Evolutionary conservation across 805 yeast species (phyloP).

Genomic region (Candida khao-thaluensis): DNA sequence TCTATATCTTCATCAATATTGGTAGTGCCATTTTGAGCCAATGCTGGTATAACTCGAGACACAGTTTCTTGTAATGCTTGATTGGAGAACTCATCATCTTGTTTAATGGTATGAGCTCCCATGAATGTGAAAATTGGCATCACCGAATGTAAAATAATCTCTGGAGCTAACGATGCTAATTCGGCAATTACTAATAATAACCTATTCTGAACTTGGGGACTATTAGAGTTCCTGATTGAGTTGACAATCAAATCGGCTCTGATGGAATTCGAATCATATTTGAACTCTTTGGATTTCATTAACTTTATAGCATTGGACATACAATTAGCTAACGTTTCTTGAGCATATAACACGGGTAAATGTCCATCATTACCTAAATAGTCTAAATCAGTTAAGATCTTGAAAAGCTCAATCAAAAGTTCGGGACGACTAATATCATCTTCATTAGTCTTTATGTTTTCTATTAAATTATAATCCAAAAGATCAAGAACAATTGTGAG

Average conservation of each 20-base stretch:
- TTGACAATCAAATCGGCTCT: conserved; percentile 91
- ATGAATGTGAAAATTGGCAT: conserved; percentile 99
- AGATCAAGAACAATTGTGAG: conserved; percentile 79
- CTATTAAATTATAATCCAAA: conserved; percentile 53
- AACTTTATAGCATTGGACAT: conserved; percentile 67
- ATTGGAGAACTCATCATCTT: conserved; percentile 93
- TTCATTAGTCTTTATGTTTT: conserved; percentile 18
- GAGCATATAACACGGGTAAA: conserved; percentile 85
- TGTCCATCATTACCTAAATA: conserved; percentile 89
- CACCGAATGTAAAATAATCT: conserved; percentile 87
- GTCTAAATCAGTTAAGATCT: conserved; percentile 69
- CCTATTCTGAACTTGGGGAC: conserved; percentile 94
- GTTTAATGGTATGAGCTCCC: conserved; percentile 97
- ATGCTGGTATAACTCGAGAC: conserved; percentile 85
- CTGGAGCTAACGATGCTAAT: conserved; percentile 86
- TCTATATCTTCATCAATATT: conserved; percentile 46
- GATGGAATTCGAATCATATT: conserved; percentile 60
- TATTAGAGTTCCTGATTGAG: conserved; percentile 81
- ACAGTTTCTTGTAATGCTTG: conserved; percentile 92
- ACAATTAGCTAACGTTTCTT: conserved; percentile 86
- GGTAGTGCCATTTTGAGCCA: conserved; percentile 45
- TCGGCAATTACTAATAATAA: conserved; percentile 81
- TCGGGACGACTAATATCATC: conserved; percentile 38
- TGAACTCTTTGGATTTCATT: conserved; percentile 40
- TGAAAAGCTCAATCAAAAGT: conserved; percentile 53